Conservation (phyloP, 257 asterid genomes). For the Penstemon newberryi region DNA sequence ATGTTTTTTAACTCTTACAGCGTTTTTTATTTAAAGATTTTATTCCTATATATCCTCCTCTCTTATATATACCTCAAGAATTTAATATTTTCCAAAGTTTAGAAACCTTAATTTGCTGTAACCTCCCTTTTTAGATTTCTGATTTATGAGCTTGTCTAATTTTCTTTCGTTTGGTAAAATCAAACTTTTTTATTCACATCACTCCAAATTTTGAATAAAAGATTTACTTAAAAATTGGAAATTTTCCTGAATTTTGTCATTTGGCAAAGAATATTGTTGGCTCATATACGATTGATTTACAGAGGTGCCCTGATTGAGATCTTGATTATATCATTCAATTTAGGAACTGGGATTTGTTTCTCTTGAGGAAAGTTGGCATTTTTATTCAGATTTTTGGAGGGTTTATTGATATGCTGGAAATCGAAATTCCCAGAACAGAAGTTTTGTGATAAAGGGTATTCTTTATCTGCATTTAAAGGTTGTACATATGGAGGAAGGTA, state of each 20-base stretch:
- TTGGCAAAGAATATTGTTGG: neutral
- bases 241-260: neutral
- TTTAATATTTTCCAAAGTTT: slow-evolving; percentile 7
- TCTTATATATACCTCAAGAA: slow-evolving; percentile 4
- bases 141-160: neutral
- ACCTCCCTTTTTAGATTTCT: slow-evolving; percentile 16
- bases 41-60: neutral
- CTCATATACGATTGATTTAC: neutral
- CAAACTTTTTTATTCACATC: too few relatives aligned
- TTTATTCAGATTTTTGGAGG: slow-evolving; percentile 15
- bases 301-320: neutral
- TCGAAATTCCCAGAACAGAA: slow-evolving; percentile 1
- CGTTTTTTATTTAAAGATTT: neutral
- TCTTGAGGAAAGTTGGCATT: neutral
- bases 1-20: neutral
- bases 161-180: neutral
- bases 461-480: slow-evolving; percentile 22
- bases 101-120: slow-evolving; percentile 19
- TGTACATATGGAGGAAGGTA: slow-evolving; percentile 56
- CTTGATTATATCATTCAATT: slow-evolving; percentile 1
- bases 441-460: neutral
- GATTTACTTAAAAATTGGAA: neutral
- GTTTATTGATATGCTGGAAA: slow-evolving; percentile 14
- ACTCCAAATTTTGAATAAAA: neutral
- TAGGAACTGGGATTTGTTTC: slow-evolving; percentile 5